phyloP scores from a whole-genome alignment of 2,329 filamentous ascomycete genomes.

The Camillea tinctor region DNA sequence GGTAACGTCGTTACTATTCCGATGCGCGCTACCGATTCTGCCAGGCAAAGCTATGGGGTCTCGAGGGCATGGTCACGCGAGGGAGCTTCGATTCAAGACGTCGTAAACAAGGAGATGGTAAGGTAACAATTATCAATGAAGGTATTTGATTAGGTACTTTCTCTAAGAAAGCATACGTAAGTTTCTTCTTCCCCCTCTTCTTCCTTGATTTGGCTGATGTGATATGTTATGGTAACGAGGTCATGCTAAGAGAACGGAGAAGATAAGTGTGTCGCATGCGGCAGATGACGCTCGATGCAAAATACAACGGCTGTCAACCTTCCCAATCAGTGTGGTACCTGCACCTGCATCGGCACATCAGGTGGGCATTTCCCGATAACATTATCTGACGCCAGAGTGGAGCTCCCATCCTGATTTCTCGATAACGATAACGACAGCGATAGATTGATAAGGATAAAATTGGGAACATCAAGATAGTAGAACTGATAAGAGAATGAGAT shows the following conservation, averaged over 20 bases:
- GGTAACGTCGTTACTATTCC: neutral
- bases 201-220: neutral
- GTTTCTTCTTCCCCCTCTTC: no score
- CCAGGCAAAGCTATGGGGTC: neutral
- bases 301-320: neutral
- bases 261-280: neutral
- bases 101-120: neutral
- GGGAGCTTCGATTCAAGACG: neutral
- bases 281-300: neutral
- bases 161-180: neutral
- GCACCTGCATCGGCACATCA: neutral
- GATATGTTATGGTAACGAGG: neutral
- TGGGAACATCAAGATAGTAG: no score
- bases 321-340: neutral
- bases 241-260: neutral
- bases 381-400: neutral
- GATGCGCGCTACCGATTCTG: neutral
- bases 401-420: neutral
- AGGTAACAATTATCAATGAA: neutral
- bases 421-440: conserved; percentile 4
- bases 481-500: neutral
- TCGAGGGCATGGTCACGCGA: neutral
- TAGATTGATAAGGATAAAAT: neutral
- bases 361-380: neutral
- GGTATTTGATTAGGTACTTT: neutral